Conservation (phyloP, 2,329 filamentous ascomycete species). For the Colletotrichum graminicola region DNA sequence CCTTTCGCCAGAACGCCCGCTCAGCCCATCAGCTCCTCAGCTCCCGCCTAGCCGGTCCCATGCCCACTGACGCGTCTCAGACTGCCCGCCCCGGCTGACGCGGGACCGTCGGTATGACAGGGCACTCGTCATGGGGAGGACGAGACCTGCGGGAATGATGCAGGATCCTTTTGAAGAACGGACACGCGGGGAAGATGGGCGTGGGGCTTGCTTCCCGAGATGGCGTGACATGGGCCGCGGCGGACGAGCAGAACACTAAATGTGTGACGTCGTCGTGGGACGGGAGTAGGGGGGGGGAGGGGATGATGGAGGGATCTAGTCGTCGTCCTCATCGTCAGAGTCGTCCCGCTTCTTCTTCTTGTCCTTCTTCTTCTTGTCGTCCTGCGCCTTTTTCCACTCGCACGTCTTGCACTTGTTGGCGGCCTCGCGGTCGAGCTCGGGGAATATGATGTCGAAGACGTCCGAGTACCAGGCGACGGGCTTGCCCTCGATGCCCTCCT, state of each 20-base stretch:
- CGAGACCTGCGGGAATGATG: background rate
- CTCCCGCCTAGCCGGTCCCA: background rate
- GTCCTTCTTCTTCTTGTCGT: slow-evolving; percentile 49
- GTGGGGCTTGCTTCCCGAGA: background rate
- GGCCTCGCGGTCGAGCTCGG: slow-evolving; percentile 77
- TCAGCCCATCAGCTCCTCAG: background rate
- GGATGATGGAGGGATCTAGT: slow-evolving; percentile 17
- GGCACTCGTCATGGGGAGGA: background rate
- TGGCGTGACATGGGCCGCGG: too few relatives aligned
- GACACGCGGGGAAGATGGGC: background rate
- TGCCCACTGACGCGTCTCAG: background rate
- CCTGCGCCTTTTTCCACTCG: slow-evolving; percentile 64
- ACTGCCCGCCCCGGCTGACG: background rate
- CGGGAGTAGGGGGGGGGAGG: background rate
- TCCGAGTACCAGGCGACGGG: slow-evolving; percentile 95
- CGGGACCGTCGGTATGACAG: background rate
- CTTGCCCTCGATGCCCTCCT: slow-evolving; percentile 91
- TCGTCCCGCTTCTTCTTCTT: slow-evolving; percentile 41
- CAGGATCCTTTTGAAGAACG: background rate
- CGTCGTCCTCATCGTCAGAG: slow-evolving; percentile 50
- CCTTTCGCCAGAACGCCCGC: slow-evolving; percentile 10
- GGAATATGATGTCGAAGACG: slow-evolving; percentile 92
- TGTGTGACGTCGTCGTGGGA: background rate
- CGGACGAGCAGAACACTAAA: background rate
- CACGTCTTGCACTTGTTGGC: slow-evolving; percentile 80